These are phyloP conservation scores for Podila epicladia DNA, from an alignment of 192 early-diverging fungal species.

Conservation along the genomic window DNA sequence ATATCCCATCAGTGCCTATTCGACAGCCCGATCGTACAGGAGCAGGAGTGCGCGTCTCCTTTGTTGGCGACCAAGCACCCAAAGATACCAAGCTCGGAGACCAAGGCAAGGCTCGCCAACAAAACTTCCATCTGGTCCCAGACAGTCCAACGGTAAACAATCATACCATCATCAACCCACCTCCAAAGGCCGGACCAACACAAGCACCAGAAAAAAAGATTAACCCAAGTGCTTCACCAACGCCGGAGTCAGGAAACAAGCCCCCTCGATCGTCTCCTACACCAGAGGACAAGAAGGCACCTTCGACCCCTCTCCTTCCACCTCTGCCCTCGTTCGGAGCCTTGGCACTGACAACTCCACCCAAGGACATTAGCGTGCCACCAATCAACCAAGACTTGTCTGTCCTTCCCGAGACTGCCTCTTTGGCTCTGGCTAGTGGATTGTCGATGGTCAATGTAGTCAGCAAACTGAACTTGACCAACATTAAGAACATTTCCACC, in stretches of 20 bases:
- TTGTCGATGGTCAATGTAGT: constrained; percentile 21
- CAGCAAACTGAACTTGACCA: constrained; percentile 20
- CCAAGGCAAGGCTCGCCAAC: not conserved
- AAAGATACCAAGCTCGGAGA: constrained; percentile 6
- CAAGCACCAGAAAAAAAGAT: not conserved
- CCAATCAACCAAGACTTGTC: constrained; percentile 12
- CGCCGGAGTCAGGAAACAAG: not conserved
- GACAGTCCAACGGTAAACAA: constrained; percentile 32
- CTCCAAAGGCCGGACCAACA: not conserved
- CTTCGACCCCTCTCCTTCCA: constrained; percentile 25
- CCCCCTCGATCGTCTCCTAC: not conserved
- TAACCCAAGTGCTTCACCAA: not conserved
- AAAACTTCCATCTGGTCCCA: not conserved
- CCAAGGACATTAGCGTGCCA: constrained; percentile 23
- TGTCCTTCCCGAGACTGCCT: constrained; percentile 37
- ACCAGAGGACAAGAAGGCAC: not conserved
- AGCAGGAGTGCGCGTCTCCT: constrained; percentile 23
- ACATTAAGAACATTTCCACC: constrained; percentile 28
- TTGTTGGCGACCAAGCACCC: constrained; percentile 5
- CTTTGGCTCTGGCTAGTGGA: constrained; percentile 29
- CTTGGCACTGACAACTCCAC: constrained; percentile 33
- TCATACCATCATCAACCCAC: not conserved
- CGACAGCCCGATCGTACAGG: constrained; percentile 2
- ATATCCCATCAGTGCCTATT: constrained; percentile 22
- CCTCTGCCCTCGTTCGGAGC: constrained; percentile 39